These are phyloP conservation scores for Aspergillus homomorphus DNA, from an alignment of 495 filamentous ascomycete genomes.

Conservation along the genomic window DNA sequence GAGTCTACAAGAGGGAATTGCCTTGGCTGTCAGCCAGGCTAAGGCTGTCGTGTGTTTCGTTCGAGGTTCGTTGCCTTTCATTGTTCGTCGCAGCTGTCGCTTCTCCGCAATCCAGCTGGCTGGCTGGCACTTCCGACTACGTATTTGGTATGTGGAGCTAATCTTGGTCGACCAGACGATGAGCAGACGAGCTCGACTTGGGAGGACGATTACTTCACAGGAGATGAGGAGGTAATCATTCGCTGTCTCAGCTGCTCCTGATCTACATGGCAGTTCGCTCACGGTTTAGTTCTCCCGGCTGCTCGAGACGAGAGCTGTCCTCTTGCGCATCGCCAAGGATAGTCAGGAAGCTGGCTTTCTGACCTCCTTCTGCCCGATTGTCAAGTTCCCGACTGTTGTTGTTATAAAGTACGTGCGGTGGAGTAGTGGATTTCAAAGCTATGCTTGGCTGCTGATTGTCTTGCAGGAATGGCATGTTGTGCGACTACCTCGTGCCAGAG, in stretches of 20 bases:
- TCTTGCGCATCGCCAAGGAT: slow-evolving; percentile 64
- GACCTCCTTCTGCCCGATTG: slow-evolving; percentile 72
- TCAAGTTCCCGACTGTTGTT: slow-evolving; percentile 69
- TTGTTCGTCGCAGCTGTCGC: neutral
- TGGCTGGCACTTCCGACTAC: neutral
- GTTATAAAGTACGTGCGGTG: slow-evolving; percentile 63
- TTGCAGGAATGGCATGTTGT: slow-evolving; percentile 55
- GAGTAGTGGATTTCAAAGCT: neutral
- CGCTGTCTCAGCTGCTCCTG: neutral
- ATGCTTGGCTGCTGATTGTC: slow-evolving; percentile 4
- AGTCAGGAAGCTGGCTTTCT: slow-evolving; percentile 79
- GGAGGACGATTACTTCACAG: slow-evolving; percentile 70
- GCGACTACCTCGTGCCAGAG: slow-evolving; percentile 62
- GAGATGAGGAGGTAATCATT: slow-evolving; percentile 42
- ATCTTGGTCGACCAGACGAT: slow-evolving; percentile 50
- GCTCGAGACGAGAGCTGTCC: slow-evolving; percentile 57
- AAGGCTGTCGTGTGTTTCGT: slow-evolving; percentile 71
- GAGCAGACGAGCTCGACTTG: slow-evolving; percentile 63
- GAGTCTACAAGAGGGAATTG: slow-evolving; percentile 73
- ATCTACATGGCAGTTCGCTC: neutral
- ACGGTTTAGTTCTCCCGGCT: slow-evolving; percentile 40
- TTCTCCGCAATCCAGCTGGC: slow-evolving; percentile 9
- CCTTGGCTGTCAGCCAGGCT: slow-evolving; percentile 61
- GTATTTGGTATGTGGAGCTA: slow-evolving; percentile 1
- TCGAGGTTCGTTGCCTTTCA: slow-evolving; percentile 48